Evolutionary conservation across 352 stramenopile species (phyloP), one percentile per base, ranked within the genome.

Genomic region (Globisporangium solare): DNA sequence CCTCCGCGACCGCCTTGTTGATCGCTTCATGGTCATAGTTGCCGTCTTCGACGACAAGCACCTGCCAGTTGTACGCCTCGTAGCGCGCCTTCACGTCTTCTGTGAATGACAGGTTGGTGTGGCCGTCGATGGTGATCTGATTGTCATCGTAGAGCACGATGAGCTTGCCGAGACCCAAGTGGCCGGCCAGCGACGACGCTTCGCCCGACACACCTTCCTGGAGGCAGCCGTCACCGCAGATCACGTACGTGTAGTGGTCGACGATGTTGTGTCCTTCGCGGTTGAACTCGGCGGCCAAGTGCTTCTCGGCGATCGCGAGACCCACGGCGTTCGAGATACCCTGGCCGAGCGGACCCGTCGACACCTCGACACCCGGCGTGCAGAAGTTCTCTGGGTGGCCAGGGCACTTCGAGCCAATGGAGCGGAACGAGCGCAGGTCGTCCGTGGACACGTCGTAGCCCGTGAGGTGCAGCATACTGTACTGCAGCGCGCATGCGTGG

Each of bases 131-230:
- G 24, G 97, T 99, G 78, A 99, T 99, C 63, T 97, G 84, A 78
- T 99, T 99, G 79, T 99, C 97, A 68, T 99, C 97, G 79, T 99
- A 99, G 13, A 99, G 76, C 47, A 99, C 96, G 72, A 99, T 99
- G 53, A 99, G 83, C 75, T 98, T 98, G 70, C 97, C 97, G 6
- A 99, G 81, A 22, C 96, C 96, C 42, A 99, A 81, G 72, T 99
- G 97, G 27, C 97, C 97, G 12, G 97, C 97, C 31, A 99, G 80
- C 54, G 92, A 98, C 57, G 73, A 97, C 24, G 96, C 84, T 72
- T 99, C 97, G 42, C 81, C 92, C 35, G 92, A 97, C 37, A 99
- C 84, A 54, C 97, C 97, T 76, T 99, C 97, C 79, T 99, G 97
- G 53, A 99, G 77, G 73, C 97, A 99, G 43, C 97, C 97, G 70